Base-by-base conservation (phyloP, 768 basidiomycete genomes). In the Serendipita sp. region DNA sequence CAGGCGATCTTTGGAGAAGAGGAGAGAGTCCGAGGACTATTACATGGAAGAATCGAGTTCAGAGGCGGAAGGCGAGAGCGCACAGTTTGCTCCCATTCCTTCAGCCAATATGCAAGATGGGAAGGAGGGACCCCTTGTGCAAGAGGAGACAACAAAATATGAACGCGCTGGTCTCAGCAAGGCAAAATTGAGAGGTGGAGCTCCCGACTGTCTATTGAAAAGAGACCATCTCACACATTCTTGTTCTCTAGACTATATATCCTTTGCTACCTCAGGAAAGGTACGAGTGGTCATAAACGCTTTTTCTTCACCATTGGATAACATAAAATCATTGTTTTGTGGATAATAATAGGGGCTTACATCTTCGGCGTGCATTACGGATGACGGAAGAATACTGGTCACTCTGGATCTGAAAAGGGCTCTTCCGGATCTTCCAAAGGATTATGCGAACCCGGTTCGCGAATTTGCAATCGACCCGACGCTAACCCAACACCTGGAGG, bases 351-450 rank as follows among this genome's bases (percentile, higher is more conserved):
- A 24, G 48, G 79, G 79, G 3, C 75, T 81, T 11, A 65, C 73
- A 2, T 80, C 81, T 2, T 68, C 72, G 5, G 79, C 78, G 28
- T 73, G 71, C 3, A 69, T 81, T 24, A 72, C 75, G 10, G 65
- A 71, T 15, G 80, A 82, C 64, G 81, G 81, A 2, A 73, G 79
- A 47, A 81, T 83, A 67, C 72, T 75, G 35, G 68, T 82, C 13
- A 76, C 75, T 3, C 72, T 83, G 13, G 77, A 81, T 67, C 73
- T 84, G 58, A 79, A 80, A 68, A 72, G 78, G 62, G 71, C 74
- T 8, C 71, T 83, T 3, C 81, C 81, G 0, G 81, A 83, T 58
- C 70, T 84, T 3, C 81, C 80, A 2, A 68, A 73, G 46, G 78
- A 79, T 45, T 75, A 80, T 67, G 77, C 78, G 0, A 70, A 69